Conservation (phyloP, 495 filamentous ascomycete genomes). For the Neurospora sp. region DNA sequence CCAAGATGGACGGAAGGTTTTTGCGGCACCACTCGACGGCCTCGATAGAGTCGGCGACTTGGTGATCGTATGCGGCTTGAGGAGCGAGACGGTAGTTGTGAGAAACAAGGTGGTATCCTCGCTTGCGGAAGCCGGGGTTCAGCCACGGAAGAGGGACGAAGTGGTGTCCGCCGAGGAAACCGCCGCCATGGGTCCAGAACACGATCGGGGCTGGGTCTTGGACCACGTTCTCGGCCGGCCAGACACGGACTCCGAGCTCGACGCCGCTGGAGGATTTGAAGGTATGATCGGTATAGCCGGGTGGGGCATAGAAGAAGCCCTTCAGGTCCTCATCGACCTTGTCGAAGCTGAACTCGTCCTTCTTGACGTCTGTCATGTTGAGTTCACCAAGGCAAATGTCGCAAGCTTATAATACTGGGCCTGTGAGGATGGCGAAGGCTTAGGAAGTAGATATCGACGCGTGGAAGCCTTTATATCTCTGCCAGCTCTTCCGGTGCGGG, state of each 20-base stretch:
- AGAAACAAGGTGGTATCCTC: slow-evolving; percentile 20
- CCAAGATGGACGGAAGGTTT: slow-evolving; percentile 13
- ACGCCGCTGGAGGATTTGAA: slow-evolving; percentile 9
- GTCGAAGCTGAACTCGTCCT: background rate
- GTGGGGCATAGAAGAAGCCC: slow-evolving; percentile 1
- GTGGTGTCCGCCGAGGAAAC: slow-evolving; percentile 17
- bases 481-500: background rate
- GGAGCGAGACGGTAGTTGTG: slow-evolving; percentile 24
- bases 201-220: slow-evolving; percentile 12
- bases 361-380: background rate
- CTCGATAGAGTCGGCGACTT: slow-evolving; percentile 17
- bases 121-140: slow-evolving; percentile 11
- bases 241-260: slow-evolving; percentile 13
- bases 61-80: slow-evolving; percentile 14
- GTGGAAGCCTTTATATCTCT: background rate
- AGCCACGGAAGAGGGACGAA: slow-evolving; percentile 16
- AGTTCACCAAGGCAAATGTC: background rate
- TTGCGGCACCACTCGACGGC: slow-evolving; percentile 14
- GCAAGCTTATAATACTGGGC: background rate
- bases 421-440: background rate
- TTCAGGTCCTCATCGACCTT: background rate
- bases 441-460: background rate
- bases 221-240: slow-evolving; percentile 12
- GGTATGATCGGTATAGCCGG: slow-evolving; percentile 16
- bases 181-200: slow-evolving; percentile 21